A percentile compares a stretch with the other conserved stretches of the same genome.
Conservation (phyloP, 73 alveolate species). For the Symbiodinium natans region DNA sequence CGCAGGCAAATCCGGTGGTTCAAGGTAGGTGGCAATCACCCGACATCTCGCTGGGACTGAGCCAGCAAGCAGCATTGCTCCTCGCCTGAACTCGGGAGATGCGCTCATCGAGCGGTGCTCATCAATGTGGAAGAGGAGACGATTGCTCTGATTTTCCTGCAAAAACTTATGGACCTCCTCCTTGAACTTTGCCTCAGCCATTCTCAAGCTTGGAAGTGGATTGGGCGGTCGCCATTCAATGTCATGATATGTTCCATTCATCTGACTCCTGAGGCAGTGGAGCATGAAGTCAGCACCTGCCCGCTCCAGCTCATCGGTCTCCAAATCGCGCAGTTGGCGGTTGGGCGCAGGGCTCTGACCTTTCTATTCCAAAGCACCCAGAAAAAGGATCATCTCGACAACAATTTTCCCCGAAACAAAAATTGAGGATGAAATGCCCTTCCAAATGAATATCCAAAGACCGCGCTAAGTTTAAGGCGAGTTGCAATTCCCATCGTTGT, state of each 20-base stretch:
- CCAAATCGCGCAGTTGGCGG: neutral
- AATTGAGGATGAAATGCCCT: no score
- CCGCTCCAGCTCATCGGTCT: neutral
- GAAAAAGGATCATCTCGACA: no score
- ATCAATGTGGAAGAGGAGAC: slow-evolving; percentile 55
- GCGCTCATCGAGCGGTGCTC: slow-evolving; percentile 38
- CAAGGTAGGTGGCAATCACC: slow-evolving; percentile 33
- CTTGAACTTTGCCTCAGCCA: neutral
- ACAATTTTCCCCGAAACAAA: no score
- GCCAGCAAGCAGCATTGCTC: slow-evolving; percentile 34
- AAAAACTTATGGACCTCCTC: slow-evolving; percentile 42
- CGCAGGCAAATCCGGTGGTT: slow-evolving; percentile 28
- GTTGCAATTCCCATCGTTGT: slow-evolving; percentile 11
- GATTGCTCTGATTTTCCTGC: slow-evolving; percentile 42
- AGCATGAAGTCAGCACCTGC: slow-evolving; percentile 45
- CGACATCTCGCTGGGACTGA: slow-evolving; percentile 6
- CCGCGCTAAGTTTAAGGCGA: neutral
- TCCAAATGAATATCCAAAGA: no score
- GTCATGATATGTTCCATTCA: slow-evolving; percentile 17
- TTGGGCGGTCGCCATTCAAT: slow-evolving; percentile 7
- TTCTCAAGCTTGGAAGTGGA: neutral
- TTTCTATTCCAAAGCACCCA: neutral
- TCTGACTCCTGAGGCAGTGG: slow-evolving; percentile 48
- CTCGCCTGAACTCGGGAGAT: slow-evolving; percentile 39
- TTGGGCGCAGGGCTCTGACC: neutral